Conservation (phyloP, 352 stramenopile genomes). For the Pythium apleroticum region DNA sequence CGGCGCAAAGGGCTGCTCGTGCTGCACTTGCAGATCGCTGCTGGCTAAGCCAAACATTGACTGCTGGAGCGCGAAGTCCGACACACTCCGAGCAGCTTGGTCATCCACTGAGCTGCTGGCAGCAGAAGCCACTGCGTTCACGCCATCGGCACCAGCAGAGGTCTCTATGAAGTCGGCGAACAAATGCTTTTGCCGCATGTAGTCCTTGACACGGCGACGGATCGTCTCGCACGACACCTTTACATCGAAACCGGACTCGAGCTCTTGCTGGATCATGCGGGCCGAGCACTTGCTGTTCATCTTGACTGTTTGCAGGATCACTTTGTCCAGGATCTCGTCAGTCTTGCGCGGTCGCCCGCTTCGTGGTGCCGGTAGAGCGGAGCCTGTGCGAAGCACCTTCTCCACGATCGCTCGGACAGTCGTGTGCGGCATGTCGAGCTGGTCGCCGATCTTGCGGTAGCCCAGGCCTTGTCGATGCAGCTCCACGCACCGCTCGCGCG, state of each 20-base stretch:
- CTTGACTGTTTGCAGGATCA: slow-evolving; percentile 63
- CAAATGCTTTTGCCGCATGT: slow-evolving; percentile 39
- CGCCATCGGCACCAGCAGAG: background rate
- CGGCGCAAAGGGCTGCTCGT: background rate
- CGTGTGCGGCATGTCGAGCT: slow-evolving; percentile 66
- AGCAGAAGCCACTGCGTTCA: background rate
- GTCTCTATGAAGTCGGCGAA: slow-evolving; percentile 15
- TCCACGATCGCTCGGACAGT: slow-evolving; percentile 73
- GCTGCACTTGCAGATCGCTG: slow-evolving; percentile 6
- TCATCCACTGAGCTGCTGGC: background rate
- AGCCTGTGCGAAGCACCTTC: slow-evolving; percentile 57
- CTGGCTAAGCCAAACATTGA: slow-evolving; percentile 5
- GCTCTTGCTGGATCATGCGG: slow-evolving; percentile 56
- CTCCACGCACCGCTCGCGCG: slow-evolving; percentile 55
- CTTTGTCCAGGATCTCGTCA: slow-evolving; percentile 59
- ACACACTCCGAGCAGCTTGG: background rate
- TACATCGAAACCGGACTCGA: slow-evolving; percentile 45
- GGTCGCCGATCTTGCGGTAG: slow-evolving; percentile 57
- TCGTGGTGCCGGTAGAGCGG: slow-evolving; percentile 44
- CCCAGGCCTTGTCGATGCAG: slow-evolving; percentile 52
- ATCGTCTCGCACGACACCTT: slow-evolving; percentile 72
- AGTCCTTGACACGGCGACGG: slow-evolving; percentile 60
- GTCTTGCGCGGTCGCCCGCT: slow-evolving; percentile 65
- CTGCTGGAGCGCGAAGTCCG: background rate
- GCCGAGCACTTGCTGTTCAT: slow-evolving; percentile 59